These are phyloP conservation scores for Trichoderma oligosporum DNA, from an alignment of 2,329 filamentous ascomycete species.

Conservation along the genomic window DNA sequence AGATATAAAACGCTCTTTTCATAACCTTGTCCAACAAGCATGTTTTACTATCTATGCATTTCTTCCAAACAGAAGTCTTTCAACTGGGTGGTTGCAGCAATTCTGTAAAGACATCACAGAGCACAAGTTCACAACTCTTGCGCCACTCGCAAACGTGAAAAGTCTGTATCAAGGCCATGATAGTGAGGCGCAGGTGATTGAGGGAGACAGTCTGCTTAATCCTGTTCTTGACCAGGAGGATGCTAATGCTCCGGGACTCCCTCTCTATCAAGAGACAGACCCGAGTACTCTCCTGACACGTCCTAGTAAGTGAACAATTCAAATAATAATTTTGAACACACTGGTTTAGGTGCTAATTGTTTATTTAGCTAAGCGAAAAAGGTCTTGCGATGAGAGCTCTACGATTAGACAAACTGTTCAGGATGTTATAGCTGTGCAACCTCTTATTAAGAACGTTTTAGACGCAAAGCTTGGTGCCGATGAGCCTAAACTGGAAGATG, in stretches of 20 bases:
- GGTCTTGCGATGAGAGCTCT: background rate
- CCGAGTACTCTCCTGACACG: background rate
- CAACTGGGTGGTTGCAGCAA: background rate
- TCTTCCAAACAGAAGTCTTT: background rate
- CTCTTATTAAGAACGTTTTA: background rate
- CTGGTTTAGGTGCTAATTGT: background rate
- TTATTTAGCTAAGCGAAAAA: background rate
- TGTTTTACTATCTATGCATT: background rate
- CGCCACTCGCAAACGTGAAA: background rate
- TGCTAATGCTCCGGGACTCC: background rate
- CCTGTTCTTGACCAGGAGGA: background rate
- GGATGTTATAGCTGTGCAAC: background rate
- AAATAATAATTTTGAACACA: background rate
- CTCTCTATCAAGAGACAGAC: background rate
- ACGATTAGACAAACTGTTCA: background rate
- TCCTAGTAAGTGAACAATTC: background rate
- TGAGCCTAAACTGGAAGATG: too few relatives aligned
- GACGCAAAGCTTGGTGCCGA: background rate
- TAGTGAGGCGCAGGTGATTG: background rate
- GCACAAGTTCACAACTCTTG: background rate
- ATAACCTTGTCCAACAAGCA: background rate
- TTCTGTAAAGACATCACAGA: background rate
- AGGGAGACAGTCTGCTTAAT: background rate
- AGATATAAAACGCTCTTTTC: background rate
- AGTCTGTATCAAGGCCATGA: constrained; percentile 2